Conservation (phyloP, 208 protist species). For the Crithidia bombi region DNA sequence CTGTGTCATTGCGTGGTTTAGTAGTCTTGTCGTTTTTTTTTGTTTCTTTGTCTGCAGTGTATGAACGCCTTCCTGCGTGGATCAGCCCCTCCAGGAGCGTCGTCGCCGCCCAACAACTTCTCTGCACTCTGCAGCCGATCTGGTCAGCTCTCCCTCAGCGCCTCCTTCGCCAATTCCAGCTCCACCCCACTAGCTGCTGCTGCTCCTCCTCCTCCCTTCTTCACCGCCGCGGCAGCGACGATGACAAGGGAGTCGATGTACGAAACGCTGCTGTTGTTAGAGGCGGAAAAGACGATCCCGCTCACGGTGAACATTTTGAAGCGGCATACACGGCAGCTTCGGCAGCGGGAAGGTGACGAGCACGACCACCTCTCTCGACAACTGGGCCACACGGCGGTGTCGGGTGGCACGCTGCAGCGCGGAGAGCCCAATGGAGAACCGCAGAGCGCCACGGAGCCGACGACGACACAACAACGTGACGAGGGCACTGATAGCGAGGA, state of each 20-base stretch:
- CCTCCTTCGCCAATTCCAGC: slow-evolving; percentile 9
- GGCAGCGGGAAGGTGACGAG: neutral
- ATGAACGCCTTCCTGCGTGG: slow-evolving; percentile 20
- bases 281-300: neutral
- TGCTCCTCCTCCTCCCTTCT: neutral
- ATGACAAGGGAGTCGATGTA: neutral
- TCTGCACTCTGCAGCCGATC: neutral
- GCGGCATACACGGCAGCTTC: slow-evolving; percentile 6
- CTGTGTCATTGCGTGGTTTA: too few relatives aligned
- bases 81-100: slow-evolving; percentile 2
- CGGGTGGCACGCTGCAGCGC: neutral
- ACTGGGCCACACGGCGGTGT: neutral
- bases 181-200: neutral
- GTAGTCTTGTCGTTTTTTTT: neutral
- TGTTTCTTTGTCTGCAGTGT: neutral
- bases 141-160: slow-evolving; percentile 8
- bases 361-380: neutral
- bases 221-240: neutral
- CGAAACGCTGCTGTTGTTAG: neutral
- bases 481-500: slow-evolving; percentile 32
- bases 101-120: slow-evolving; percentile 9
- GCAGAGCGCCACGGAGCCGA: slow-evolving; percentile 4
- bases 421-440: slow-evolving; percentile 2
- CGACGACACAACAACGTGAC: slow-evolving; percentile 4
- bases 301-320: neutral